A percentile compares a stretch with the other conserved stretches of the same genome.
Conservation (phyloP, 169 alveolate species). For the Plasmodium malariae region DNA sequence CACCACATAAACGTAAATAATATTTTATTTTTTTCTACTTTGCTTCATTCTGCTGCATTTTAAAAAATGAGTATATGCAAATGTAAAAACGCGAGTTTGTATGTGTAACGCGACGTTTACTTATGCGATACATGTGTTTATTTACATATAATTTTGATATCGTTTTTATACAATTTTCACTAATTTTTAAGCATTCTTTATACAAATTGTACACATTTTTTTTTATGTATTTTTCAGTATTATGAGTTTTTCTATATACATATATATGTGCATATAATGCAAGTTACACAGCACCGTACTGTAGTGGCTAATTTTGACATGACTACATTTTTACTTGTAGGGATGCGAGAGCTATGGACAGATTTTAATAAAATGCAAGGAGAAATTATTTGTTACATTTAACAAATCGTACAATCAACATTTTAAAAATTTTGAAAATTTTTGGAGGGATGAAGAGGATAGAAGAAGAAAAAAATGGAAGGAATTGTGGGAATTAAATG, state of each 20-base stretch:
- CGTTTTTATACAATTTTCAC: neutral
- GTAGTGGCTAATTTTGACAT: no score
- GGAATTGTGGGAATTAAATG: conserved; percentile 40
- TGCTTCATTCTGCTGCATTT: neutral
- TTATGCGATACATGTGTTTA: neutral
- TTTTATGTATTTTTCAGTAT: neutral
- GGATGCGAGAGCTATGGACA: conserved; percentile 72
- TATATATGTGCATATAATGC: conserved; percentile 1
- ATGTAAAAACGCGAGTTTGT: no score
- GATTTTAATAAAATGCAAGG: conserved; percentile 52
- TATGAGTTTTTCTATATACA: conserved; percentile 2
- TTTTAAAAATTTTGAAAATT: conserved; percentile 59
- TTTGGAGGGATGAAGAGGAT: conserved; percentile 70
- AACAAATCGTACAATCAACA: conserved; percentile 48
- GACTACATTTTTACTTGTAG: neutral
- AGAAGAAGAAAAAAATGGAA: conserved; percentile 64
- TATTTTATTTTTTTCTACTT: neutral
- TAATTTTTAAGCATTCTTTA: neutral
- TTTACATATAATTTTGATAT: neutral
- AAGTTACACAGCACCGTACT: no score
- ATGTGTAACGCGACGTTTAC: no score
- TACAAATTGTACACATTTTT: neutral
- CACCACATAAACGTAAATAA: neutral
- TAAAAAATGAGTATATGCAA: neutral
- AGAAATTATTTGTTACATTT: conserved; percentile 52